A percentile compares a stretch with the other conserved stretches of the same genome.
These are phyloP conservation scores for Themeda triandra DNA, from an alignment of 176 grass and related monocot species.

Conservation along the genomic window DNA sequence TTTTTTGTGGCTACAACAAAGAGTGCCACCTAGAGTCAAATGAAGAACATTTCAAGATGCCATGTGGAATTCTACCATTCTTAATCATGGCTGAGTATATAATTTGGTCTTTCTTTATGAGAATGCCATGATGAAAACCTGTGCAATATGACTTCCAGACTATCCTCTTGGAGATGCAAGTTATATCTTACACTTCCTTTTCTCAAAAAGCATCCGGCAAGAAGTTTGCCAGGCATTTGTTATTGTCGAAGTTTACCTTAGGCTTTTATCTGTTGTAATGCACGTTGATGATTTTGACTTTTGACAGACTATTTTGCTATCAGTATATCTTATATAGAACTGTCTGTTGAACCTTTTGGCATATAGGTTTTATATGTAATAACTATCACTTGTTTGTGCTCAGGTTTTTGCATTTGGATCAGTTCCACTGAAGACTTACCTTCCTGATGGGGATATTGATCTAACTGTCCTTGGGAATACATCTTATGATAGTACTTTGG, in stretches of 20 bases:
- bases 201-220: not conserved
- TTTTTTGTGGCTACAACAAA: constrained; percentile 2
- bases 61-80: not conserved
- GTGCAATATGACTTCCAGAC: not conserved
- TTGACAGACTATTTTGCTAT: constrained; percentile 4
- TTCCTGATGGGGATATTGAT: constrained; percentile 96
- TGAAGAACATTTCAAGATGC: not conserved
- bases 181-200: not conserved
- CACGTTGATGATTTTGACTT: constrained; percentile 15
- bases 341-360: not conserved
- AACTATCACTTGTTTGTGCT: not conserved
- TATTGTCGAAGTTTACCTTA: not conserved
- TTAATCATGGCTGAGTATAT: not conserved
- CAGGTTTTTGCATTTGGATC: constrained; percentile 91
- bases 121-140: not conserved
- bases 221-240: not conserved
- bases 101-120: not conserved
- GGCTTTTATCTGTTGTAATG: not conserved
- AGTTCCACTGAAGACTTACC: constrained; percentile 91
- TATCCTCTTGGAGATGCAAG: constrained; percentile 13
- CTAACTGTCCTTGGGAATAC: constrained; percentile 63
- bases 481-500: constrained; percentile 42
- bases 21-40: not conserved
- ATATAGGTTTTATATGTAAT: not conserved
- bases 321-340: not conserved